Conservation (phyloP, 2,329 filamentous ascomycete species). For the Leptographium lundbergii region DNA sequence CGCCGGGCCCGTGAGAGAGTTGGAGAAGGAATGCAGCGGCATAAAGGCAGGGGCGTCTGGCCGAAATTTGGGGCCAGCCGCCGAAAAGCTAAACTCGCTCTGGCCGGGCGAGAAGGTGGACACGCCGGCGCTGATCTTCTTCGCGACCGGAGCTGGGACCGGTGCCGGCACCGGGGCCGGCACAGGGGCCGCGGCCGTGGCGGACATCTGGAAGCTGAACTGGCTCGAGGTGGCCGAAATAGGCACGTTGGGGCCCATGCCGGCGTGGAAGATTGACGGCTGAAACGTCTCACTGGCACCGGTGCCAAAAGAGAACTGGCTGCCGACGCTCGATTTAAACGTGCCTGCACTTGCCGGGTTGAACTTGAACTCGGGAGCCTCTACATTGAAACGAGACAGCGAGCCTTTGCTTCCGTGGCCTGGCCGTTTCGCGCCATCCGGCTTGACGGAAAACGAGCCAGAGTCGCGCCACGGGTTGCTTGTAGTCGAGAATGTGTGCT, state of each 20-base stretch:
- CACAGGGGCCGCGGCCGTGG: slow-evolving; percentile 26
- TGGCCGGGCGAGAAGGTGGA: slow-evolving; percentile 58
- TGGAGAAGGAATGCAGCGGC: slow-evolving; percentile 37
- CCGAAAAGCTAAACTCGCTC: slow-evolving; percentile 56
- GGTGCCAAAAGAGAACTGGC: slow-evolving; percentile 35
- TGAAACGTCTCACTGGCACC: slow-evolving; percentile 28
- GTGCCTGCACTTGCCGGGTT: slow-evolving; percentile 38
- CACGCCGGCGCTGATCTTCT: slow-evolving; percentile 58
- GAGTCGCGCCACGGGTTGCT: slow-evolving; percentile 54
- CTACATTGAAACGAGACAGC: slow-evolving; percentile 72
- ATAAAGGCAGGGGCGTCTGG: slow-evolving; percentile 68
- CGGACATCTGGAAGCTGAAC: slow-evolving; percentile 28
- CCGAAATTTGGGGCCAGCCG: slow-evolving; percentile 55
- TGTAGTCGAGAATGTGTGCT: slow-evolving; percentile 41
- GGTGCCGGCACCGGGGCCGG: slow-evolving; percentile 14
- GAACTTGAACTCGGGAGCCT: slow-evolving; percentile 82
- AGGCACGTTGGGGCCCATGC: slow-evolving; percentile 19
- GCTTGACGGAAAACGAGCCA: slow-evolving; percentile 25
- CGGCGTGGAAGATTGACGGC: slow-evolving; percentile 33
- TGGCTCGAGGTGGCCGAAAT: slow-evolving; percentile 25
- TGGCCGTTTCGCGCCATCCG: slow-evolving; percentile 25
- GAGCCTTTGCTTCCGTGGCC: slow-evolving; percentile 59
- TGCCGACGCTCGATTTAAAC: slow-evolving; percentile 31
- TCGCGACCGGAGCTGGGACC: too few relatives aligned
- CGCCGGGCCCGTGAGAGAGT: slow-evolving; percentile 32